Conservation (phyloP, 176 grass and related monocot genomes). For the Oryza longistaminata region DNA sequence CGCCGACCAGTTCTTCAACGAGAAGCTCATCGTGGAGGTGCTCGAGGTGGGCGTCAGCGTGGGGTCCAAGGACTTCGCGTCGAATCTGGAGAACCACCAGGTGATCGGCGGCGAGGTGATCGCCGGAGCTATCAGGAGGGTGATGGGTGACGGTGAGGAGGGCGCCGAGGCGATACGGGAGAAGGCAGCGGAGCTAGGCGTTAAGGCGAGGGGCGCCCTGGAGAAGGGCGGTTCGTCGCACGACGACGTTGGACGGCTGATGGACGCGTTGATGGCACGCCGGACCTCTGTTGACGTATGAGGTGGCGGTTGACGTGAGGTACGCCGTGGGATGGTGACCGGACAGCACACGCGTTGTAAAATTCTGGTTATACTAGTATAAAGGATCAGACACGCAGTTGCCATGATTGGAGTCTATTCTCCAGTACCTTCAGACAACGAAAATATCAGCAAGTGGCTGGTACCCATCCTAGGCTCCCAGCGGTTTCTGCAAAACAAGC, state of each 20-base stretch:
- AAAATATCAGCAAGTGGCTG: no score
- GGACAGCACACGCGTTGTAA: not conserved
- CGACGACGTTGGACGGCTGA: not conserved
- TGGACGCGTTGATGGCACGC: slow-evolving; percentile 9
- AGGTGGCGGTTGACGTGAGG: no score
- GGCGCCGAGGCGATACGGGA: not conserved
- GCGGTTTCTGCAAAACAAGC: no score
- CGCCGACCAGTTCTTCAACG: slow-evolving; percentile 76
- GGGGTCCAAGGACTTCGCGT: slow-evolving; percentile 32
- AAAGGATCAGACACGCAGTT: no score
- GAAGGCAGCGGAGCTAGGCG: slow-evolving; percentile 8
- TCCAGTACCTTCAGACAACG: no score
- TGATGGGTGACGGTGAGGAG: not conserved
- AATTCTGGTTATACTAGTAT: no score
- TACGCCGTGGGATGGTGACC: not conserved
- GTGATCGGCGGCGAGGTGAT: slow-evolving; percentile 17
- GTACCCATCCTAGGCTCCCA: no score
- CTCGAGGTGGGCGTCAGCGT: slow-evolving; percentile 42
- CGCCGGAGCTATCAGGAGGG: not conserved
- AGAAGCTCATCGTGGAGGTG: slow-evolving; percentile 64
- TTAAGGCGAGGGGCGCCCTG: slow-evolving; percentile 17
- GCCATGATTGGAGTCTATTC: no score
- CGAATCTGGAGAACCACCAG: not conserved
- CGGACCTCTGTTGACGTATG: not conserved
- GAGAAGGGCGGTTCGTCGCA: slow-evolving; percentile 44